Conservation (phyloP, 2,329 filamentous ascomycete genomes). For the Fusarium siculi region DNA sequence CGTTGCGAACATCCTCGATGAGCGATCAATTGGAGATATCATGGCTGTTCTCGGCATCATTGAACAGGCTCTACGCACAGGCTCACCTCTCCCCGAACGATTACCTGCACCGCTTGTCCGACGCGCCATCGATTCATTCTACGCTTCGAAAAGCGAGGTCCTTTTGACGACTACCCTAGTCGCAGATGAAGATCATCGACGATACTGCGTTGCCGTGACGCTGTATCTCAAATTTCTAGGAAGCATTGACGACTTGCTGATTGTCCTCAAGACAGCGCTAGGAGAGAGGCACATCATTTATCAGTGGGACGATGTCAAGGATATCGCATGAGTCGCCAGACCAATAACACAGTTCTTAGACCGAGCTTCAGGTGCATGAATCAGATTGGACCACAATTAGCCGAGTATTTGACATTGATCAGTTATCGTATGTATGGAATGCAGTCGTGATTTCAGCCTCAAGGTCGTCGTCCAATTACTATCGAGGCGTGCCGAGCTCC, state of each 20-base stretch:
- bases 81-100: slow-evolving; percentile 58
- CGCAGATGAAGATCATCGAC: slow-evolving; percentile 55
- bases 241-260: slow-evolving; percentile 56
- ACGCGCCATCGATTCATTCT: slow-evolving; percentile 47
- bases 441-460: background rate
- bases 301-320: slow-evolving; percentile 39
- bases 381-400: background rate
- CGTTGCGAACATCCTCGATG: slow-evolving; percentile 54
- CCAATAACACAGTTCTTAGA: background rate
- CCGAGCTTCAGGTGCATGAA: background rate
- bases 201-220: slow-evolving; percentile 58
- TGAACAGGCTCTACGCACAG: slow-evolving; percentile 59
- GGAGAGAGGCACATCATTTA: slow-evolving; percentile 55
- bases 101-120: slow-evolving; percentile 59
- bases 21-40: slow-evolving; percentile 58
- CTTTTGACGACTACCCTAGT: slow-evolving; percentile 49
- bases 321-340: background rate
- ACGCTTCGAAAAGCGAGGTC: slow-evolving; percentile 31
- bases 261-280: slow-evolving; percentile 55
- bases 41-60: slow-evolving; percentile 61
- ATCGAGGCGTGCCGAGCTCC: background rate
- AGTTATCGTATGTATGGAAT: background rate
- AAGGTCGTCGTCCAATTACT: background rate
- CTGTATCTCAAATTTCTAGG: slow-evolving; percentile 57
- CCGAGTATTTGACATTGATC: background rate